Base-by-base conservation (phyloP, 179 eudicot species). In the Drosera spatulata region DNA sequence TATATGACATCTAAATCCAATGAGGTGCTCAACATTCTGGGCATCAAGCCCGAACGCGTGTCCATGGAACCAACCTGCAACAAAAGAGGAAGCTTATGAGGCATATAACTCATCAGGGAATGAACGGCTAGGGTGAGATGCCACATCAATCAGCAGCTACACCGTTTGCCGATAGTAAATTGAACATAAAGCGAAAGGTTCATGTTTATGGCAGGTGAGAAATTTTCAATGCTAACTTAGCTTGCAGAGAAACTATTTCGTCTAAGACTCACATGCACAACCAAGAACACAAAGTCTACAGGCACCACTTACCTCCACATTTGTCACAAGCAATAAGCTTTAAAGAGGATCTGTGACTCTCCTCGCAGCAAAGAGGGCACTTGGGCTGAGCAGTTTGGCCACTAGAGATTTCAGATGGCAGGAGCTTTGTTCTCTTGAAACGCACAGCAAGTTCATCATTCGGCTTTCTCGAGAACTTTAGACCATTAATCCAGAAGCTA, bases 41-140 rank as follows among this genome's bases (percentile, higher is more conserved):
- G 69, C 60, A 52, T 49, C 60, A 56, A 90, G 87, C 55, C 86
- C 89, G 73, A 90, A 82, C 52, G 97, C 97, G 74, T 90, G 91
- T 42, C 88, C 99, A 66, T 94, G 99, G 72, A 81, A 90, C 99
- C 97, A 94, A 64, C 65, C 99, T 94, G 93, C 79, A 75, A 22
- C 69, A n/a, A 55, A 45, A 3, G 69, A 51, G 7, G 8, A 5
- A 7, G 33, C 1, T 51, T 51, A 6, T 51, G 15, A 51, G 33
- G n/a, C 11, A 6, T 6, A 45, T 10, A 50, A 50, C 11, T 10
- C n/a, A n/a, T 10, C 10, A 50, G 13, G 53, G n/a, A 5, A 10
- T 7, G 11, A 11, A 11, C 11, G 10, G 11, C 50, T 0, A 11
- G 8, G 10, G 11, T 2, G 11, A 46, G 11, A 46, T 11, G 11